phyloP scores from a whole-genome alignment of 2,329 filamentous ascomycete genomes.

The Alternaria sp. region DNA sequence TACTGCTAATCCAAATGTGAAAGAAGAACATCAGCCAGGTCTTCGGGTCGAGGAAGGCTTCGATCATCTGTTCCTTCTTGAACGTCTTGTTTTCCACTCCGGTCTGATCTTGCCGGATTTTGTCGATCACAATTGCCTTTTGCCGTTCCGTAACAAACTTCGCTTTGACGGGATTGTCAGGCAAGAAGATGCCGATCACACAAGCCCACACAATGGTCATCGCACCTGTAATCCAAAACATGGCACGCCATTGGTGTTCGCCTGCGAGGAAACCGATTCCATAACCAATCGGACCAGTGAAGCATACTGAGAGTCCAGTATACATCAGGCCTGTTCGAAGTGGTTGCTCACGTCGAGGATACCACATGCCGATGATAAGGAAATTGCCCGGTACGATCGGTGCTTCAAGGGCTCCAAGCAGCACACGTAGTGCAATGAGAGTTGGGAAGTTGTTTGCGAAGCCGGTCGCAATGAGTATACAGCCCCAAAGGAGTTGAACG shows the following conservation, averaged over 20 bases:
- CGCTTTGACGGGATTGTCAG: constrained; percentile 51
- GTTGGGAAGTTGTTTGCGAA: constrained; percentile 46
- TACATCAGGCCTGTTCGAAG: constrained; percentile 42
- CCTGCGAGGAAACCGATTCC: constrained; percentile 36
- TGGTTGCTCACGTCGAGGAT: constrained; percentile 44
- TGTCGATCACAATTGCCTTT: constrained; percentile 40
- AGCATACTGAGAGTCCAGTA: constrained; percentile 45
- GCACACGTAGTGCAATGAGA: constrained; percentile 60
- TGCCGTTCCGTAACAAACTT: constrained; percentile 46
- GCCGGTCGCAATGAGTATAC: constrained; percentile 24
- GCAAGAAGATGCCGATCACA: constrained; percentile 45
- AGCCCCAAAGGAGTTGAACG: constrained; percentile 24
- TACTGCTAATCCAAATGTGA: constrained; percentile 35
- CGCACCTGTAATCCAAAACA: constrained; percentile 51
- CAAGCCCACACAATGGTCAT: constrained; percentile 43
- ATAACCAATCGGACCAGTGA: constrained; percentile 46
- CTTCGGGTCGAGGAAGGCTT: constrained; percentile 54
- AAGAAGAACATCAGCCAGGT: constrained; percentile 48
- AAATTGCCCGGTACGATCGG: constrained; percentile 55
- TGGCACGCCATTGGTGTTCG: constrained; percentile 50
- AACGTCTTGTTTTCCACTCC: constrained; percentile 59
- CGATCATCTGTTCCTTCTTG: constrained; percentile 54
- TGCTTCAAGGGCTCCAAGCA: constrained; percentile 65
- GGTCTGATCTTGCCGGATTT: constrained; percentile 55
- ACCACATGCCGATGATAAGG: constrained; percentile 51